Percentiles rank a stretch among this genome's conserved stretches.
Conservation (phyloP, 306 rosid species). For the Quercus bicolor region DNA sequence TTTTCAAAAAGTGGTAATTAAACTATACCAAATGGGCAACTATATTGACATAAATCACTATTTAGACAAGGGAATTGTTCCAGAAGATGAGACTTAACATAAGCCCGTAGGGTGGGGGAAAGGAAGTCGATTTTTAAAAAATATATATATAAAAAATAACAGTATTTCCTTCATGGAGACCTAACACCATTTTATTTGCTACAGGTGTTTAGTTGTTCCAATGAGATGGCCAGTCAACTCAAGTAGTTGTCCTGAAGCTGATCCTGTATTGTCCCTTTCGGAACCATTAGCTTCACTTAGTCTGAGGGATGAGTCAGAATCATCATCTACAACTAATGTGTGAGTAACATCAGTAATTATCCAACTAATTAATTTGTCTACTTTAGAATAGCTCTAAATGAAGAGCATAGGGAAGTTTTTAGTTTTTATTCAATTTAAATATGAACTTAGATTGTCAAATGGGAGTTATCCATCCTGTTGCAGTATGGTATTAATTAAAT, state of each 20-base stretch:
- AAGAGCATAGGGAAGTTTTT: neutral
- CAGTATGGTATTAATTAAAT: too few relatives aligned
- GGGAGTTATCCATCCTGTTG: neutral
- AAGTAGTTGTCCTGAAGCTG: neutral
- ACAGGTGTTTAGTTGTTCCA: slow-evolving; percentile 29
- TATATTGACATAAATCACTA: too few relatives aligned
- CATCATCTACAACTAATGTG: slow-evolving; percentile 10
- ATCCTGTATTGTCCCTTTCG: slow-evolving; percentile 5
- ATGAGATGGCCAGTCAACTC: slow-evolving; percentile 29
- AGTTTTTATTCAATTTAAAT: neutral
- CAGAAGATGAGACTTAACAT: neutral
- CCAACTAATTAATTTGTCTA: neutral
- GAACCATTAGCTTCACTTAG: slow-evolving; percentile 14
- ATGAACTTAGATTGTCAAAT: neutral
- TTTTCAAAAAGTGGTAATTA: too few relatives aligned
- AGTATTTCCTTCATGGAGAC: neutral
- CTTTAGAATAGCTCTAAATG: neutral
- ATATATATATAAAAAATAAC: too few relatives aligned
- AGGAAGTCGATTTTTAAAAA: neutral
- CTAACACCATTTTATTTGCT: neutral
- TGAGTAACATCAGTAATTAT: slow-evolving; percentile 5
- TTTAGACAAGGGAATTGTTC: too few relatives aligned
- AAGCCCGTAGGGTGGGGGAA: too few relatives aligned
- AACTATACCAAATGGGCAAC: too few relatives aligned
- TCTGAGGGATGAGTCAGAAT: neutral